These are phyloP conservation scores for Leccinum subgranulosum DNA, from an alignment of 768 basidiomycete species.

Conservation along the genomic window DNA sequence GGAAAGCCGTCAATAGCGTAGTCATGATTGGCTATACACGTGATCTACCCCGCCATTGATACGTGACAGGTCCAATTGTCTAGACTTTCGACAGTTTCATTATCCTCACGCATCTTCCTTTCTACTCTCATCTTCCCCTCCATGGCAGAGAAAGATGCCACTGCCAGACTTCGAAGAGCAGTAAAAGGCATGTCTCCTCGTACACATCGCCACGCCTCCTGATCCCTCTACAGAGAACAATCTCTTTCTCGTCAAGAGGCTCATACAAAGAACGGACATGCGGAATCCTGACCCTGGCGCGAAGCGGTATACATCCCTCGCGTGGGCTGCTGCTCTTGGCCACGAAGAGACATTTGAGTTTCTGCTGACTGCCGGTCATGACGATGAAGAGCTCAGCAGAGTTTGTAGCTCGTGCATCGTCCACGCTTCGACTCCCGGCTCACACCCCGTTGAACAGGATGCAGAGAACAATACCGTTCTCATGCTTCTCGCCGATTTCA, in stretches of 20 bases:
- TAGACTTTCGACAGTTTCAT: constrained; percentile 14
- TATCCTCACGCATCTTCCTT: constrained; percentile 21
- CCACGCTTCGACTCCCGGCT: constrained; percentile 13
- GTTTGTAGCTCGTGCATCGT: constrained; percentile 43
- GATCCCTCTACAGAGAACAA: constrained; percentile 73
- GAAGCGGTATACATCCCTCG: constrained; percentile 79
- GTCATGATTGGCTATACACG: constrained; percentile 17
- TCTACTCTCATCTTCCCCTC: constrained; percentile 22
- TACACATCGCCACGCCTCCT: constrained; percentile 5
- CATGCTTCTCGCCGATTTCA: constrained; percentile 86
- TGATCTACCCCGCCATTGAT: constrained; percentile 17
- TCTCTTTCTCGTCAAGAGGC: constrained; percentile 85
- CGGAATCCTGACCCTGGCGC: constrained; percentile 82
- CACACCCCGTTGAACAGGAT: constrained; percentile 52
- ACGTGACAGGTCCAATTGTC: constrained; percentile 23
- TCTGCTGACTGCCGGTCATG: constrained; percentile 80
- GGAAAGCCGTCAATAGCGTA: not conserved
- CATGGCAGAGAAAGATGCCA: constrained; percentile 84
- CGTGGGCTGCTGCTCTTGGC: constrained; percentile 87
- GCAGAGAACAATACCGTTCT: constrained; percentile 91
- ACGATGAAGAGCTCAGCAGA: constrained; percentile 89
- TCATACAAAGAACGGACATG: constrained; percentile 83
- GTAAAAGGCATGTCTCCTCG: constrained; percentile 58
- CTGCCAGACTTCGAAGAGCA: constrained; percentile 70
- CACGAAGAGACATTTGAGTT: constrained; percentile 94